A percentile compares a stretch with the other conserved stretches of the same genome.
These are phyloP conservation scores for Arthrobotrys conoides DNA, from an alignment of 2,329 filamentous ascomycete species.

Conservation along the genomic window DNA sequence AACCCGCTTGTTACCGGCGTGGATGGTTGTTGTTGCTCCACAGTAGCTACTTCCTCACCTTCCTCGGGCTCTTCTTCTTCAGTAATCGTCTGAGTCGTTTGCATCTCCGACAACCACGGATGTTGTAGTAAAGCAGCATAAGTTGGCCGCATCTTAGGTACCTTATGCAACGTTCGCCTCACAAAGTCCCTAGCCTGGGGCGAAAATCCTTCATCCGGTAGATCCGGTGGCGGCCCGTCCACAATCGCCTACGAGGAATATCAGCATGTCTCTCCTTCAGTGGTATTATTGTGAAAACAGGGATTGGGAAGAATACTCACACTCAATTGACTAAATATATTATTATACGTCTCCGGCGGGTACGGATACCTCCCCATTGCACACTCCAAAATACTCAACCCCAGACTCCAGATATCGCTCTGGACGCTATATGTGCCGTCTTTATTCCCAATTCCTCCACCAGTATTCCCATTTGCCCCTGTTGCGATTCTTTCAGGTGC, in stretches of 20 bases:
- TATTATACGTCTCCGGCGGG: slow-evolving; percentile 95
- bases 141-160: slow-evolving; percentile 90
- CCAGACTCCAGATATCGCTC: slow-evolving; percentile 97
- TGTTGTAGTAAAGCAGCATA: slow-evolving; percentile 92
- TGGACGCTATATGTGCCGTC: slow-evolving; percentile 93
- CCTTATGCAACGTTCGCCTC: slow-evolving; percentile 89
- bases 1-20: slow-evolving; percentile 69
- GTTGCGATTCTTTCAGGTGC: slow-evolving; percentile 94
- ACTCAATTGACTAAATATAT: slow-evolving; percentile 96
- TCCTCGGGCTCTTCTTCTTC: slow-evolving; percentile 77
- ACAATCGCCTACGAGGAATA: slow-evolving; percentile 83
- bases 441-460: slow-evolving; percentile 70
- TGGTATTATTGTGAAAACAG: neutral
- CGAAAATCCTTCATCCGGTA: slow-evolving; percentile 84
- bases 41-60: slow-evolving; percentile 69
- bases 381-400: slow-evolving; percentile 94
- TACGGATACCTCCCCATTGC: slow-evolving; percentile 95
- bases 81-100: slow-evolving; percentile 80
- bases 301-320: slow-evolving; percentile 73
- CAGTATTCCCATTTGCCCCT: slow-evolving; percentile 80
- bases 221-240: slow-evolving; percentile 91
- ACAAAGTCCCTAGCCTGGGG: slow-evolving; percentile 88
- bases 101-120: slow-evolving; percentile 83
- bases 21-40: slow-evolving; percentile 64
- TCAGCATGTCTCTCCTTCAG: slow-evolving; percentile 50